Conservation (phyloP, 306 rosid species). For the Astragalus glycyphyllos region DNA sequence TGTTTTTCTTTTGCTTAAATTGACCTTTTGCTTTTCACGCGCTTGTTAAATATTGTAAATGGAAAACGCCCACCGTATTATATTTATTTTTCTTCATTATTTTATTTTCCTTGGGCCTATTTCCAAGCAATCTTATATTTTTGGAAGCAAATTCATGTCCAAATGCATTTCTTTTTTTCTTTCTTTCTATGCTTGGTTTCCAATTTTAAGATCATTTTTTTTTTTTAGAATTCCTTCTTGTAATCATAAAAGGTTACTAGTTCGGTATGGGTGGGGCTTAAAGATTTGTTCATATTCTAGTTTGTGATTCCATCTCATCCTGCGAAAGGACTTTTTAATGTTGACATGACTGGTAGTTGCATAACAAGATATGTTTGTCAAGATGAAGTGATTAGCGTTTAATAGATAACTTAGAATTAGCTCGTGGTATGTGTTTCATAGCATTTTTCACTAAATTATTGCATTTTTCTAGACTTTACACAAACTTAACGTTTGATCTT, state of each 20-base stretch:
- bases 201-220: slow-evolving; percentile 1
- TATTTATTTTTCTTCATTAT: not conserved
- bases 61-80: slow-evolving; percentile 22
- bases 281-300: slow-evolving; percentile 38
- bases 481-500: too few relatives aligned
- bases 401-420: too few relatives aligned
- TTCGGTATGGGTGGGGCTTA: slow-evolving; percentile 37
- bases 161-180: not conserved
- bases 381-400: too few relatives aligned
- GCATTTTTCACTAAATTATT: too few relatives aligned
- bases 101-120: slow-evolving; percentile 23
- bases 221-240: not conserved
- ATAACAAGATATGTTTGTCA: not conserved
- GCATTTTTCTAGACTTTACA: too few relatives aligned
- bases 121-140: not conserved
- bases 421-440: too few relatives aligned
- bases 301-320: slow-evolving; percentile 43
- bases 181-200: not conserved
- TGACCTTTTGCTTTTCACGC: slow-evolving; percentile 25
- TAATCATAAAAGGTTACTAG: slow-evolving; percentile 7
- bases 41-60: not conserved
- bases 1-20: not conserved
- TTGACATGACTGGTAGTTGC: slow-evolving; percentile 17
- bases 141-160: not conserved
- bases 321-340: slow-evolving; percentile 12